Base-by-base conservation (phyloP, 495 filamentous ascomycete genomes). In the Bombardia bombarda region DNA sequence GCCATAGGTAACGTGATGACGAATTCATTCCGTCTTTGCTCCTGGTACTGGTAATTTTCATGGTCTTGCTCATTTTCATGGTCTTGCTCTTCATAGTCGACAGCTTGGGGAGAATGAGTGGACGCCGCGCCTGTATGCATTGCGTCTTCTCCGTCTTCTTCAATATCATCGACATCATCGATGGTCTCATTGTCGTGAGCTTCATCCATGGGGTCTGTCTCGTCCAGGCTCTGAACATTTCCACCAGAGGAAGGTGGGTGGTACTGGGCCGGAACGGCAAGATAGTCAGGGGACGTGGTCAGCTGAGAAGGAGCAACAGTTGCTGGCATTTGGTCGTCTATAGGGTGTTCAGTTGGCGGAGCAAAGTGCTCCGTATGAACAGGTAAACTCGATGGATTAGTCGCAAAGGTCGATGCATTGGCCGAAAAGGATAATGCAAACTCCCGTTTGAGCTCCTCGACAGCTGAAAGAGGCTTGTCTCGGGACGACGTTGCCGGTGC, bases 1-100 rank as follows among this genome's bases (percentile, higher is more conserved):
- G 62, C 57, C 42, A 70, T 60, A 0, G 68, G 67, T 6, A 72
- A 53, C 0, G 68, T 71, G 17, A 72, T 49, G 10, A 64, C 43
- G 40, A 62, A 60, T 6, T 65, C 56, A 2, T 14, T 22, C 4
- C 20, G 38, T 23, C 8, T 5, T 10, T 14, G 32, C 32, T 33
- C 32, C 5, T 14, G 5, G 32, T 33, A 5, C 9, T 33, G 32
- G 16, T 33, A 5, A 7, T 33, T 14, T 14, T 5, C 8, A 5
- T 19, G 17, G 20, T 12, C 3, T 1, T 37, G 13, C 9, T 19
- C 18, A 10, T 37, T 13, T 12, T 37, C 13, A 9, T 21, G 3
- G 3, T 37, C 34, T 12, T 3, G 20, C 18, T 37, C 34, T 2
- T 28, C 26, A 2, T 2, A 13, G 26, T 46, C 31, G 10, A 5